Base-by-base conservation (phyloP, 1,284 basidiomycete genomes). In the Dichomitus squalens region DNA sequence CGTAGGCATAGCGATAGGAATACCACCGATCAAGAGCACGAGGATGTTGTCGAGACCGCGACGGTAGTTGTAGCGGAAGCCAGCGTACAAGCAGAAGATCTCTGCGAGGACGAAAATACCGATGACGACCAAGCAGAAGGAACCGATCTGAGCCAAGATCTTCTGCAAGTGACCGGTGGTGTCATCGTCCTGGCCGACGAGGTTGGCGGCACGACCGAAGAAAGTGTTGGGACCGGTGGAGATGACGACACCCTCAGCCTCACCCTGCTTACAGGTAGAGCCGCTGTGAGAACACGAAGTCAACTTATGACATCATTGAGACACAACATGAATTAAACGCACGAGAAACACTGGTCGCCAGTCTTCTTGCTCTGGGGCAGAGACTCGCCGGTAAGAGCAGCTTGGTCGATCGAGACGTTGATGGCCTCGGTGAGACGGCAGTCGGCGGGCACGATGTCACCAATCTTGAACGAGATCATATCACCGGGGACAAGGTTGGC, bases 1-100 rank as follows among this genome's bases (percentile, higher is more conserved):
- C 65, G 94, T 96, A 68, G 95, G 95, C 95, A 98, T 96, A 73
- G 95, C 95, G 79, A 97, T 97, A 72, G 96, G 96, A 71, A 98
- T 97, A 85, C 95, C 95, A 84, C 95, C 93, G 79, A 98, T 97
- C 84, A 98, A 84, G 74, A 97, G 91, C 67, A 97, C 94, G 49
- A 97, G 86, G 78, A 97, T 95, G 82, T 95, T 92, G 83, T 98
- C 88, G 67, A 98, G 89, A 81, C 95, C 95, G 64, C 88, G 89
- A 71, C 95, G 93, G 82, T 98, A 98, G 50, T 71, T 76, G 83
- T 92, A 96, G 58, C 81, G 82, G 90, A 92, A 96, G 46, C 86
- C 90, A 53, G 92, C 90, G 74, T 96, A 96, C 58, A 96, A 83
- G 65, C 92, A 86, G 73, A 95, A 80, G 62, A 96, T 95, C 76